Percentiles rank a stretch among this genome's conserved stretches.
Conservation (phyloP, 345 rosid species). For the Citrus medica region DNA sequence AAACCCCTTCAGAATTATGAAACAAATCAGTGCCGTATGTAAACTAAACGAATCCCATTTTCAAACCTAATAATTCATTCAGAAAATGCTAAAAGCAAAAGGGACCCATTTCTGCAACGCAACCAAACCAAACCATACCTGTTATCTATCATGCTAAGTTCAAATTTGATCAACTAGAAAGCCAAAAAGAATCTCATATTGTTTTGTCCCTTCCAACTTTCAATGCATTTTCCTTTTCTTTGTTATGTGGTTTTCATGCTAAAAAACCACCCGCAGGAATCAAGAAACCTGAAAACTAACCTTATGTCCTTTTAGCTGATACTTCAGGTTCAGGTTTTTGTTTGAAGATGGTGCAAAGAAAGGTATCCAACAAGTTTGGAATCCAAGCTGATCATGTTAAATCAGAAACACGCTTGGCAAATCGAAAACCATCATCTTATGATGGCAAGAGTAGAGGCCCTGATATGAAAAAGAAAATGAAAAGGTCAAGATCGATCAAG, state of each 20-base stretch:
- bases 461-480: slow-evolving; percentile 77
- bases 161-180: slow-evolving; percentile 22
- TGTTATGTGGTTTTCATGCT: neutral
- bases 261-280: slow-evolving; percentile 1
- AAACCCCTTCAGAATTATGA: neutral
- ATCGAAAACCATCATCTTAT: slow-evolving; percentile 41
- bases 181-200: slow-evolving; percentile 15
- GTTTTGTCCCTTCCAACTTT: slow-evolving; percentile 9
- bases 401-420: slow-evolving; percentile 41
- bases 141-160: slow-evolving; percentile 16
- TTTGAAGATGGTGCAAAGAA: slow-evolving; percentile 80
- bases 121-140: neutral
- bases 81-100: slow-evolving; percentile 7
- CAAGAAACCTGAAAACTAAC: slow-evolving; percentile 15
- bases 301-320: neutral
- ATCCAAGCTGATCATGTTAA: slow-evolving; percentile 46
- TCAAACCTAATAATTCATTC: slow-evolving; percentile 6
- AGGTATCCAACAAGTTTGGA: slow-evolving; percentile 50
- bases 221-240: neutral
- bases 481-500: slow-evolving; percentile 59
- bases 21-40: neutral
- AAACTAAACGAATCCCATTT: neutral
- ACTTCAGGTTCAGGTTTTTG: slow-evolving; percentile 24
- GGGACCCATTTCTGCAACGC: slow-evolving; percentile 18
- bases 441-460: slow-evolving; percentile 65